Percentiles rank a stretch among this genome's conserved stretches.
These are phyloP conservation scores for Cytospora leucostoma DNA, from an alignment of 2,329 filamentous ascomycete genomes.

Conservation along the genomic window DNA sequence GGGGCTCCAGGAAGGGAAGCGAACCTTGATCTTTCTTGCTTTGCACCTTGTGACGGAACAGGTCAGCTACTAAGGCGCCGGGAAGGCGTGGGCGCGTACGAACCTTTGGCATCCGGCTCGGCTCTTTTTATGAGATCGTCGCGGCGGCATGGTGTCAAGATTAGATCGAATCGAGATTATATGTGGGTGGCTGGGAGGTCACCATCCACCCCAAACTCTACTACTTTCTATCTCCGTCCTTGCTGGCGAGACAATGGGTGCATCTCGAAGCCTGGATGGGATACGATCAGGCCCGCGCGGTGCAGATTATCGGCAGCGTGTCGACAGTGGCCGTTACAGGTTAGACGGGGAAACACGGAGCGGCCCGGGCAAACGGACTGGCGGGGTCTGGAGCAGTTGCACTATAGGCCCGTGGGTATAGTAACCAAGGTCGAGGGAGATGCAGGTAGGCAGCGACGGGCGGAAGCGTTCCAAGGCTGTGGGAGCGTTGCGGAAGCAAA, in stretches of 20 bases:
- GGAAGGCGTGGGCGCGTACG: neutral
- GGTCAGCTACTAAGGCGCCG: neutral
- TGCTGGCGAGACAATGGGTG: constrained; percentile 16
- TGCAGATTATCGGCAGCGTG: neutral
- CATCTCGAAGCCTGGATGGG: constrained; percentile 16
- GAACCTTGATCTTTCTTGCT: constrained; percentile 68
- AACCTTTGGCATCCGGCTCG: constrained; percentile 59
- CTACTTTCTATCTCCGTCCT: constrained; percentile 17
- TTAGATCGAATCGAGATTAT: neutral
- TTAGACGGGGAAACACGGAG: neutral
- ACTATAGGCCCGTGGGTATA: neutral
- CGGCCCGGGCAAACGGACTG: neutral
- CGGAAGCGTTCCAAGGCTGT: no score
- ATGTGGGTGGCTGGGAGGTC: neutral
- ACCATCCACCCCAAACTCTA: constrained; percentile 11
- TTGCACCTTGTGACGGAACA: constrained; percentile 55
- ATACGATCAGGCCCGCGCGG: constrained; percentile 2
- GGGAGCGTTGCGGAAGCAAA: no score
- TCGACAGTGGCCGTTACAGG: neutral
- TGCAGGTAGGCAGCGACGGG: neutral
- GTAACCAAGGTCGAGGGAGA: neutral
- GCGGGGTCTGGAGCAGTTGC: no score
- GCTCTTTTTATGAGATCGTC: constrained; percentile 70
- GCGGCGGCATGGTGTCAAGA: constrained; percentile 56
- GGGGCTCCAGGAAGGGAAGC: constrained; percentile 3